Percentiles rank a stretch among this genome's conserved stretches.
phyloP scores from a whole-genome alignment of 805 yeast species.

The Cyberlindnera maritima region DNA sequence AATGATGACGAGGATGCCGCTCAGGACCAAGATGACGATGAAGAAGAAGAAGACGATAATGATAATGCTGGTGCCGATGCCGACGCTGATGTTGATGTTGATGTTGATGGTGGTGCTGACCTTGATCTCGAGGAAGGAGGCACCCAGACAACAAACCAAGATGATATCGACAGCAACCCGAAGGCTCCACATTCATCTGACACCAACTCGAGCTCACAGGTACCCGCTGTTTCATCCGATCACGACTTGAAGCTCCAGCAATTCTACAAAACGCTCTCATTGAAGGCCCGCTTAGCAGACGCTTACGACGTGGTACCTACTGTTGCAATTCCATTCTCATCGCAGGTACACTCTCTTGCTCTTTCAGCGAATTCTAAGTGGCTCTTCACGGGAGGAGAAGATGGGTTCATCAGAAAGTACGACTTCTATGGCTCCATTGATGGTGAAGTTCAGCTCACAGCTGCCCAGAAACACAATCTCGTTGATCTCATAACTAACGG shows the following conservation, averaged over 20 bases:
- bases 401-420: conserved; percentile 88
- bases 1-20: conserved; percentile 25
- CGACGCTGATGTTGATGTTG: conserved; percentile 2
- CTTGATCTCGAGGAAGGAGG: conserved; percentile 2
- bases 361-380: conserved; percentile 79
- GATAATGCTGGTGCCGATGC: conserved; percentile 8
- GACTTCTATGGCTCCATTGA: conserved; percentile 83
- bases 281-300: conserved; percentile 50
- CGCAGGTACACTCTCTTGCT: conserved; percentile 75
- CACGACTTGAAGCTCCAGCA: conserved; percentile 5
- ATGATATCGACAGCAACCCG: background rate
- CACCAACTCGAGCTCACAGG: background rate
- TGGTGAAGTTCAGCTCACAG: conserved; percentile 83
- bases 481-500: conserved; percentile 84
- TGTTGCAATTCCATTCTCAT: conserved; percentile 82
- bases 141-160: background rate
- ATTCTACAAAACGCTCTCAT: conserved; percentile 32
- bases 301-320: conserved; percentile 75
- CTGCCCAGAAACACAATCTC: conserved; percentile 85
- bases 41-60: conserved; percentile 12
- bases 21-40: conserved; percentile 18
- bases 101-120: no score
- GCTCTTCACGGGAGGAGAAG: conserved; percentile 93
- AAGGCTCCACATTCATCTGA: background rate
- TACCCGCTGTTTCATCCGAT: background rate